A percentile compares a stretch with the other conserved stretches of the same genome.
phyloP scores from a whole-genome alignment of 768 basidiomycete species.

The Russula sp. region DNA sequence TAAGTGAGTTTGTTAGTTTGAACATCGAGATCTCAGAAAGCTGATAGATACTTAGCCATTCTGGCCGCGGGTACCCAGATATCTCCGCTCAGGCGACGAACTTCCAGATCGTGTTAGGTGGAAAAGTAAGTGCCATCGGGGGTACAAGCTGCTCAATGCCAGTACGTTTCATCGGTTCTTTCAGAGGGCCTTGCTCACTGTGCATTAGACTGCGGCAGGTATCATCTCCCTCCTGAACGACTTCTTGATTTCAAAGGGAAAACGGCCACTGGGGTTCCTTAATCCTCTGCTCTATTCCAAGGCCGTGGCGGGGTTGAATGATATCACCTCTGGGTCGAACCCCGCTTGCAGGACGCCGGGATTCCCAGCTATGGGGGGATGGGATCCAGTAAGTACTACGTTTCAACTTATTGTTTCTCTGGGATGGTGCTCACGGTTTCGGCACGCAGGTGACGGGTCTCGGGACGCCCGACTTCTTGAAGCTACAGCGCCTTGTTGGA shows the following conservation, averaged over 20 bases:
- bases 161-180: conserved; percentile 13
- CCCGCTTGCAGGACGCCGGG: conserved; percentile 55
- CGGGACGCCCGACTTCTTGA: conserved; percentile 29
- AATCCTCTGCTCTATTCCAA: conserved; percentile 32
- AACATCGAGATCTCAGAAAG: not conserved
- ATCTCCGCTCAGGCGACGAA: conserved; percentile 40
- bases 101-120: conserved; percentile 54
- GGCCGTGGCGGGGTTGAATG: conserved; percentile 30
- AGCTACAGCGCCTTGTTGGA: conserved; percentile 24
- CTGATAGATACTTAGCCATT: conserved; percentile 19
- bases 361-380: conserved; percentile 24
- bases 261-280: conserved; percentile 33
- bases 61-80: conserved; percentile 32
- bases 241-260: conserved; percentile 29
- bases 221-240: conserved; percentile 35
- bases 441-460: conserved; percentile 25
- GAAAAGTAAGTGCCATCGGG: too few relatives aligned
- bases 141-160: conserved; percentile 31
- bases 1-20: conserved; percentile 39
- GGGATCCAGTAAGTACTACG: conserved; percentile 18
- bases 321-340: conserved; percentile 53
- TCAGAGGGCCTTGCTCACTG: not conserved
- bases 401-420: not conserved
- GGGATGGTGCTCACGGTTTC: not conserved
- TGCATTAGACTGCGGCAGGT: conserved; percentile 24